Conservation (phyloP, 352 stramenopile genomes). For the Globisporangium megalacanthum region DNA sequence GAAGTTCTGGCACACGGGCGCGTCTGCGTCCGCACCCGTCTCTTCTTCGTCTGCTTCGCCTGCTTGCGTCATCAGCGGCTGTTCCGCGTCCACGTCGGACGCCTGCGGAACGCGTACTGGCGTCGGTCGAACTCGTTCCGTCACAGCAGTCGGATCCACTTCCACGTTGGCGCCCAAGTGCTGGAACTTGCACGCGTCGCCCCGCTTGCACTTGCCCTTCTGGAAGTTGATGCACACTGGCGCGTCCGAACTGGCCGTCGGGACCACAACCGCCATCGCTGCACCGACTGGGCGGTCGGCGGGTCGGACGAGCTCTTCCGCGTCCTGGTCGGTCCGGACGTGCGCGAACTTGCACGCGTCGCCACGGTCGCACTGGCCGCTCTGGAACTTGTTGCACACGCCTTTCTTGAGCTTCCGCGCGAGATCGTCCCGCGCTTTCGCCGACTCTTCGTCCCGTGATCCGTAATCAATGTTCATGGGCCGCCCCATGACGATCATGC, state of each 20-base stretch:
- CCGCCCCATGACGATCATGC: conserved; percentile 78
- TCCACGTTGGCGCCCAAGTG: conserved; percentile 28
- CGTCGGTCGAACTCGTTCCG: neutral
- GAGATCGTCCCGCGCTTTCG: conserved; percentile 63
- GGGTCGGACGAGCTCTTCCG: conserved; percentile 35
- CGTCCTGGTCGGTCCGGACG: conserved; percentile 51
- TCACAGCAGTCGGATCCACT: conserved; percentile 2
- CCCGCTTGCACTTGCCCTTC: conserved; percentile 71
- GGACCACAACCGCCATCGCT: conserved; percentile 10
- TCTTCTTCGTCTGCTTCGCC: conserved; percentile 21
- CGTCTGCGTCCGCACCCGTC: conserved; percentile 34
- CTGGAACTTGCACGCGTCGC: conserved; percentile 47
- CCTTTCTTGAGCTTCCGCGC: conserved; percentile 76
- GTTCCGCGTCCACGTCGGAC: neutral
- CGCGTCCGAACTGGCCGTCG: conserved; percentile 25
- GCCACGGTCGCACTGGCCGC: conserved; percentile 48
- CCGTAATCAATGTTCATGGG: conserved; percentile 84
- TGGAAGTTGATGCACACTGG: conserved; percentile 66
- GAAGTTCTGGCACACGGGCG: conserved; percentile 59
- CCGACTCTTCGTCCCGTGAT: conserved; percentile 54
- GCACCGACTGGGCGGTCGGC: conserved; percentile 22
- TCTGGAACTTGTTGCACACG: conserved; percentile 70
- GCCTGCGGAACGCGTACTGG: conserved; percentile 9
- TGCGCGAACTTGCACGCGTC: conserved; percentile 73
- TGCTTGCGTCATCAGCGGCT: conserved; percentile 7